phyloP scores from a whole-genome alignment of 305 asterid species.

The Striga hermonthica region DNA sequence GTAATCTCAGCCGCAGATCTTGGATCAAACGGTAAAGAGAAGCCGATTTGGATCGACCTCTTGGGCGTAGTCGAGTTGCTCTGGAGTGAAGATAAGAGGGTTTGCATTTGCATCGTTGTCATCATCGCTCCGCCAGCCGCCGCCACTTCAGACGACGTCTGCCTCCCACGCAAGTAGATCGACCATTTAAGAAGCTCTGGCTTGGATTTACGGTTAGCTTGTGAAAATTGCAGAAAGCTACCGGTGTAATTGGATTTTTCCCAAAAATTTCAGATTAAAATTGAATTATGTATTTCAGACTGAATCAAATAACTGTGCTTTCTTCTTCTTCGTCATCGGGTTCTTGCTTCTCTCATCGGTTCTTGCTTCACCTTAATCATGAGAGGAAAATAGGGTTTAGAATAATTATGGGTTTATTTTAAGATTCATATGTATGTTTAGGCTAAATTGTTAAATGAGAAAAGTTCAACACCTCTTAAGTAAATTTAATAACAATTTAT shows the following conservation, averaged over 20 bases:
- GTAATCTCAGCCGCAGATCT: conserved; percentile 86
- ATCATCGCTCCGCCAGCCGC: conserved; percentile 48
- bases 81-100: conserved; percentile 75
- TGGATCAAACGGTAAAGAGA: conserved; percentile 84
- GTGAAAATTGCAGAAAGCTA: too few species aligned
- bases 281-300: neutral
- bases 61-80: conserved; percentile 62
- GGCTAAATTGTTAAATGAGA: too few species aligned
- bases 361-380: too few species aligned
- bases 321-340: too few species aligned
- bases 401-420: too few species aligned
- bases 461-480: too few species aligned
- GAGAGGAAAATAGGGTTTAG: too few species aligned
- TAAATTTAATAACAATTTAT: too few species aligned
- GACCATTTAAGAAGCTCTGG: conserved; percentile 51
- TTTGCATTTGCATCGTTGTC: conserved; percentile 57
- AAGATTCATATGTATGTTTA: too few species aligned
- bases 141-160: conserved; percentile 85
- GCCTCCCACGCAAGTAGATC: conserved; percentile 98
- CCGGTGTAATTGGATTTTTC: neutral
- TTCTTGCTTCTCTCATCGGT: too few species aligned
- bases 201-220: too few species aligned
- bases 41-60: conserved; percentile 60
- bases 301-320: too few species aligned
- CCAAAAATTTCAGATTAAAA: neutral